Base-by-base conservation (phyloP, 2,329 filamentous ascomycete genomes). In the Dactylella cylindrospora region DNA sequence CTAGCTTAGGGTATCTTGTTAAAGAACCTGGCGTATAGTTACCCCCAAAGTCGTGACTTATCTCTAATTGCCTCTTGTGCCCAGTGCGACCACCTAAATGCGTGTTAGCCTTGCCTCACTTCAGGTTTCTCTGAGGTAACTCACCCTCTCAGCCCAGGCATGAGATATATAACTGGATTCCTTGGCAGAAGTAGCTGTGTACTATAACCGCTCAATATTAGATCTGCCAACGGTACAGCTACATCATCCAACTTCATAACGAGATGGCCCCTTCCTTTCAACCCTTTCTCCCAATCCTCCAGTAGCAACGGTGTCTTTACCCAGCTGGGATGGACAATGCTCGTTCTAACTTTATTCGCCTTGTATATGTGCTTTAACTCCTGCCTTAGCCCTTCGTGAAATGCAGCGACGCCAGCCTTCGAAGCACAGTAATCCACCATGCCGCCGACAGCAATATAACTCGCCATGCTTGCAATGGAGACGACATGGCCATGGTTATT, bases 401-500 rank as follows among this genome's bases (percentile, higher is more conserved):
- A 84, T 1, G 81, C 74, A 19, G 85, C 70, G 1, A 83, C 79
- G 0, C 81, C 84, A 1, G 83, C 79, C 73, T 89, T 88, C 64
- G 78, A 80, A 6, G 81, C 77, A 2, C 77, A 76, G 72, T 88
- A 89, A 72, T 88, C 84, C 35, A 83, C 79, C 76, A 86, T 79
- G 66, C 77, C 78, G 3, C 84, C 80, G 0, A 80, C 77, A 0
- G 78, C 75, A 6, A 81, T 66, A 73, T 80, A 86, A 12, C 79
- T 78, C 0, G 84, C 83, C 41, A 81, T 76, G 2, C 79, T 83
- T 10, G 85, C 81, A 19, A 88, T 78, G 0, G 82, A 88, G 22
- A 88, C 82, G 33, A 89, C 71, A 77, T 85, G 85, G 62, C 86
- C 85, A 73, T 89, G 84, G 73, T 87, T 82, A 10, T 70, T 70